Evolutionary conservation across 805 yeast genomes (phyloP), one percentile per base, ranked within the genome.

Genomic region (Saccharomycopsis sp.): DNA sequence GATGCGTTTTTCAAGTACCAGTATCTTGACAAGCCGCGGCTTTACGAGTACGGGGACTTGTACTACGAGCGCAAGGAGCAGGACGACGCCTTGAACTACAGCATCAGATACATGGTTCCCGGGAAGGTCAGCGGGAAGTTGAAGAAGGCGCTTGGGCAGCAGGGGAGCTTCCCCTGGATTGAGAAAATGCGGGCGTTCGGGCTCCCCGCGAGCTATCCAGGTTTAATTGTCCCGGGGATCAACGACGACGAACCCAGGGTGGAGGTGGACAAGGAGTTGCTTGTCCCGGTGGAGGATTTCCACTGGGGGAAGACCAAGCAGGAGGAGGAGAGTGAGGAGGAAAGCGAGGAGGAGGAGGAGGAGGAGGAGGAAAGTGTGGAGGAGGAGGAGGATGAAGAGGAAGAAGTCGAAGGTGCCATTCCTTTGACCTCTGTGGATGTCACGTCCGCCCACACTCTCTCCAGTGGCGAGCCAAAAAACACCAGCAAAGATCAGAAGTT

Each of bases 1-100:
- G 83, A 84, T 56, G 95, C 96, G 0, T 88, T 89, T 53, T 88
- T 86, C 68, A 80, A 79, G 54, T 63, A 71, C 52, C 95, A 89
- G 53, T n/a, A n/a, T n/a, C n/a, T n/a, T n/a, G 66, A 77, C 0
- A 79, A 76, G 51, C 96, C 96, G 0, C 64, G 68, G 32, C 51
- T 89, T 36, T 67, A 73, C 17, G 67, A 64, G 2, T 79, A 67
- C 59, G 97, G 97, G 10, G 89, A 85, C 42, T 57, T 83, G 8
- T 86, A 75, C 58, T 81, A 69, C 52, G 96, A 88, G 54, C 89
- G 88, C 4, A 68, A 79, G 48, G 86, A 79, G 41, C 51, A 64
- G 10, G 73, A 68, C 37, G 77, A 70, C 19, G 59, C 59, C 17
- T 6, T 9, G 8, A 15, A 34, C 8, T 56, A 60, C 10, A 58